Conservation (phyloP, 2,329 filamentous ascomycete genomes). For the Fusarium nelsonii region DNA sequence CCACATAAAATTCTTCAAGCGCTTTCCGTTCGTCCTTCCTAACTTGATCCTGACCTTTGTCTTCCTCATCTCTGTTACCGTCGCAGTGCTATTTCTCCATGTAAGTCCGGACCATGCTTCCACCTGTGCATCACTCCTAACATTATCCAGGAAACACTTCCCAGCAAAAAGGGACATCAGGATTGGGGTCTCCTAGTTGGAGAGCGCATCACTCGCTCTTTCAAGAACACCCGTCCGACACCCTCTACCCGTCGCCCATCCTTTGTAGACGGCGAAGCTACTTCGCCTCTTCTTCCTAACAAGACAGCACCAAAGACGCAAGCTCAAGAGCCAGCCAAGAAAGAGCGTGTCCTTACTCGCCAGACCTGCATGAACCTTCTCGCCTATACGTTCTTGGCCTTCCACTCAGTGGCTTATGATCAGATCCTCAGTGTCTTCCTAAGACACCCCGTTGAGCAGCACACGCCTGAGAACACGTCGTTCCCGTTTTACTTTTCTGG, state of each 20-base stretch:
- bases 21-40: slow-evolving; percentile 85
- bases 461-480: slow-evolving; percentile 68
- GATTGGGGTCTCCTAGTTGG: slow-evolving; percentile 85
- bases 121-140: slow-evolving; percentile 5
- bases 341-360: slow-evolving; percentile 74
- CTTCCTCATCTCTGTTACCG: slow-evolving; percentile 81
- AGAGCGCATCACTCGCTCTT: slow-evolving; percentile 67
- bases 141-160: slow-evolving; percentile 78
- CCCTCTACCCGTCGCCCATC: slow-evolving; percentile 57
- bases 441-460: slow-evolving; percentile 74
- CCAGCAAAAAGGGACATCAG: slow-evolving; percentile 72
- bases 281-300: slow-evolving; percentile 65
- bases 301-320: slow-evolving; percentile 46
- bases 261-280: slow-evolving; percentile 68
- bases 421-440: slow-evolving; percentile 91
- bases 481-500: slow-evolving; percentile 86
- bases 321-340: slow-evolving; percentile 55
- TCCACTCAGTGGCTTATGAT: slow-evolving; percentile 88
- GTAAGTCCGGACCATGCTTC: slow-evolving; percentile 52
- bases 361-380: slow-evolving; percentile 82
- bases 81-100: slow-evolving; percentile 82
- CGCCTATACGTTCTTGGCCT: slow-evolving; percentile 82
- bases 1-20: slow-evolving; percentile 73
- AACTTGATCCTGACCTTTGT: slow-evolving; percentile 82
- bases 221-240: slow-evolving; percentile 44